phyloP scores from a whole-genome alignment of 2,329 filamentous ascomycete genomes.

The Didymella keratinophila region DNA sequence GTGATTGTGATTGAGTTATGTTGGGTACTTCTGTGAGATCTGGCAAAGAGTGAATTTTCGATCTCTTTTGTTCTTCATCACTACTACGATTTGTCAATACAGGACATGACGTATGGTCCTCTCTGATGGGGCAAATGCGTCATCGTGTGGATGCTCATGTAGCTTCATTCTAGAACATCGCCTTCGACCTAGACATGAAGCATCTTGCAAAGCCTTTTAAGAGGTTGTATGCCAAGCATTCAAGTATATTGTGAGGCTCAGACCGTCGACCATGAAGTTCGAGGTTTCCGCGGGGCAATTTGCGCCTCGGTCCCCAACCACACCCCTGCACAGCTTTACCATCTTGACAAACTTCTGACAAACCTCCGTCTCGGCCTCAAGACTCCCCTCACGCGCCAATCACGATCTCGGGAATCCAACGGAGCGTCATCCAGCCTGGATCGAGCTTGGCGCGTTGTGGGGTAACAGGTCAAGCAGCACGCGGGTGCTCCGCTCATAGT shows the following conservation, averaged over 20 bases:
- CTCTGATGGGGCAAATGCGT: slow-evolving; percentile 1
- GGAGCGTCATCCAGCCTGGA: slow-evolving; percentile 20
- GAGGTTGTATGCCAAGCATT: neutral
- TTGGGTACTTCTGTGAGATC: neutral
- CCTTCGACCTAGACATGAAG: neutral
- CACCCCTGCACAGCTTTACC: slow-evolving; percentile 12
- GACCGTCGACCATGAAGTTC: neutral
- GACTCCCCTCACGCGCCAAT: slow-evolving; percentile 22
- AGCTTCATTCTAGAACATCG: neutral
- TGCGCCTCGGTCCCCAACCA: neutral
- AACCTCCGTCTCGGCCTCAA: slow-evolving; percentile 9
- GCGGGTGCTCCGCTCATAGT: slow-evolving; percentile 5
- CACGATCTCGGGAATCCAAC: slow-evolving; percentile 6
- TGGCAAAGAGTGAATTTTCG: neutral
- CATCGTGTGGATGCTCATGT: neutral
- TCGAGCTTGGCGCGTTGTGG: slow-evolving; percentile 34
- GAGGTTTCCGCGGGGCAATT: neutral
- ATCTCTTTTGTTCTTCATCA: slow-evolving; percentile 1
- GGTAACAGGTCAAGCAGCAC: slow-evolving; percentile 25
- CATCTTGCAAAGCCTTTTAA: neutral
- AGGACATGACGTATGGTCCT: slow-evolving; percentile 10
- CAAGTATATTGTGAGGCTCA: neutral
- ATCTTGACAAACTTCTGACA: slow-evolving; percentile 29
- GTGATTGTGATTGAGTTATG: neutral
- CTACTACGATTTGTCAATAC: slow-evolving; percentile 6